Evolutionary conservation across 2,329 filamentous ascomycete genomes (phyloP), one percentile per base, ranked within the genome.

Genomic region (Emydomyces testavorans): DNA sequence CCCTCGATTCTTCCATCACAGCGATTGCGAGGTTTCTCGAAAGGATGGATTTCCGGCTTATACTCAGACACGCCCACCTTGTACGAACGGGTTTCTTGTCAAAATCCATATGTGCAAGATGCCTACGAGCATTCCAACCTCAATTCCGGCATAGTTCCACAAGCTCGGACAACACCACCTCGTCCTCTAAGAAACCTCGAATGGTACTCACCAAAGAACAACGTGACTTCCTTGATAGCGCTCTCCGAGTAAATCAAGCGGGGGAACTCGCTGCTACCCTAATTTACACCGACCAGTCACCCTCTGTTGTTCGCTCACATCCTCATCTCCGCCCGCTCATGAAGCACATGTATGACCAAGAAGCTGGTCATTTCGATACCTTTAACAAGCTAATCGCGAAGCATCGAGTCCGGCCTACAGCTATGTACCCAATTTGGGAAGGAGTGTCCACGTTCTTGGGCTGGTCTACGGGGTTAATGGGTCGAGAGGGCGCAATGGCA

Each of bases 341-440:
- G 87, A 79, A 82, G 58, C 92, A 96, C 74, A 98, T 98, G 92
- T 89, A 94, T 72, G 86, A 92, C 59, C 92, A 98, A 65, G 92
- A 98, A 72, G 87, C 79, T 10, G 83, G 80, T 6, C 92, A 98
- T 66, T 80, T 96, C 57, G 67, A 71, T 3, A 92, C 82, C 29
- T 98, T 96, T 75, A 94, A 94, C 66, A 60, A 72, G 2, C 75
- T 96, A 21, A 72, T 96, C 3, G 80, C 84, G 15, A 83, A 82
- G 59, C 92, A 96, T 66, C 86, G 88, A 49, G 80, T 98, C 44
- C 85, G 92, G 0, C 92, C 92, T 0, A 95, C 92, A 0, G 85
- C 83, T 10, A 83, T 98, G 71, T 94, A 93, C 60, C 92, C 92
- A 0, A 54, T 95, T 2, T 98, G 92, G 92, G 79, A 82, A 36